These are phyloP conservation scores for Cyphellophora attinorum DNA, from an alignment of 2,329 filamentous ascomycete species.

Conservation along the genomic window DNA sequence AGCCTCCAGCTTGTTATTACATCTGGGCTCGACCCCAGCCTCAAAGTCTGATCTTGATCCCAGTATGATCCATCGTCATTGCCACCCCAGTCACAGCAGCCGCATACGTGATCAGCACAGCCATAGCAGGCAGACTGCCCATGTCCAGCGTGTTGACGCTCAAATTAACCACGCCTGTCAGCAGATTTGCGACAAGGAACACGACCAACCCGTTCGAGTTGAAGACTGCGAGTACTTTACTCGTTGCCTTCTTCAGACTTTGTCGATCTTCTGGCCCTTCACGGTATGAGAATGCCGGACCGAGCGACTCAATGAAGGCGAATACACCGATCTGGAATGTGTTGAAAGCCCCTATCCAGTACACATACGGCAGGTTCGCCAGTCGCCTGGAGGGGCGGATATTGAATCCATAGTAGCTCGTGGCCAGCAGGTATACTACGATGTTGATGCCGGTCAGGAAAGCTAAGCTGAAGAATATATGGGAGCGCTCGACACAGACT, in stretches of 20 bases:
- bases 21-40: no score
- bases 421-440: constrained; percentile 58
- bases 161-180: constrained; percentile 86
- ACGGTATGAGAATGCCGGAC: constrained; percentile 22
- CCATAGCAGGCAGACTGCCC: constrained; percentile 56
- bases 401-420: constrained; percentile 57
- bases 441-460: constrained; percentile 47
- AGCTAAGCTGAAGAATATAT: constrained; percentile 7
- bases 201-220: constrained; percentile 81
- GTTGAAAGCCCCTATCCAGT: constrained; percentile 92
- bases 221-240: constrained; percentile 68
- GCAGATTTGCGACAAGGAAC: constrained; percentile 78
- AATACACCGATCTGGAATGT: constrained; percentile 70
- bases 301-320: constrained; percentile 61
- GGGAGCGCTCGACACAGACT: constrained; percentile 8
- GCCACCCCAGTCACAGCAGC: constrained; percentile 58
- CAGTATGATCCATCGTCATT: constrained; percentile 27
- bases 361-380: constrained; percentile 85
- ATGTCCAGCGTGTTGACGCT: constrained; percentile 72
- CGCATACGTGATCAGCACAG: constrained; percentile 64
- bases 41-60: constrained; percentile 22
- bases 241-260: constrained; percentile 60
- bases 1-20: no score
- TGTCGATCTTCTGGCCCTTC: constrained; percentile 55
- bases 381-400: constrained; percentile 76